Percentiles rank a stretch among this genome's conserved stretches.
Conservation (phyloP, 208 protist species). For the Trypanosomatidae sp. region DNA sequence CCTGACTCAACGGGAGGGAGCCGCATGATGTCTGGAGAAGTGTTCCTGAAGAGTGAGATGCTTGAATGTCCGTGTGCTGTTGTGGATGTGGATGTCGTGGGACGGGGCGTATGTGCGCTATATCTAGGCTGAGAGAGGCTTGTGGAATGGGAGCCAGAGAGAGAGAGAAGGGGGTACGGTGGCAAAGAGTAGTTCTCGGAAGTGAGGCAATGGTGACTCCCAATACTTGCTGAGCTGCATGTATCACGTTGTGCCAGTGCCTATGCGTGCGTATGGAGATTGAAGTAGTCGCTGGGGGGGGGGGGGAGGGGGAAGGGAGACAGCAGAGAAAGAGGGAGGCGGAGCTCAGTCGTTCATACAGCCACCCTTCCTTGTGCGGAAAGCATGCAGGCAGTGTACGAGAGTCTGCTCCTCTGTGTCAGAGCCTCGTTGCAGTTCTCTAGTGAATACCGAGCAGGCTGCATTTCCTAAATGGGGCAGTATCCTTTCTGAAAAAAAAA, state of each 20-base stretch:
- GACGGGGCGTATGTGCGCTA: background rate
- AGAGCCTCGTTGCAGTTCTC: background rate
- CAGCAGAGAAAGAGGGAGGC: background rate
- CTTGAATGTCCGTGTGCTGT: background rate
- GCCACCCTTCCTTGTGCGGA: background rate
- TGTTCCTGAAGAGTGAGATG: background rate
- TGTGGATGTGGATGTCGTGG: background rate
- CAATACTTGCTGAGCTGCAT: background rate
- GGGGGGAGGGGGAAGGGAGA: too few species aligned
- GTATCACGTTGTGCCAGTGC: background rate
- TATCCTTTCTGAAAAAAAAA: background rate
- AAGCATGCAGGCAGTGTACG: background rate
- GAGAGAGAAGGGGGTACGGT: background rate
- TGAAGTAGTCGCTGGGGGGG: background rate
- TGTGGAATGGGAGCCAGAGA: background rate
- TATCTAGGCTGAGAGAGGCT: background rate
- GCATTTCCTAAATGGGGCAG: too few species aligned
- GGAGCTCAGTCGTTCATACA: background rate
- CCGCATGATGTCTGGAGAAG: constrained; percentile 8
- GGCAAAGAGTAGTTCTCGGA: background rate
- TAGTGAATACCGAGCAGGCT: background rate
- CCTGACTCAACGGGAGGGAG: constrained; percentile 65
- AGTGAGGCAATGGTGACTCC: background rate
- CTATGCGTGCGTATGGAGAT: background rate
- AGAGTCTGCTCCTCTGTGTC: background rate